Evolutionary conservation across 768 basidiomycete species (phyloP).

Genomic region (Lactarius quietus): DNA sequence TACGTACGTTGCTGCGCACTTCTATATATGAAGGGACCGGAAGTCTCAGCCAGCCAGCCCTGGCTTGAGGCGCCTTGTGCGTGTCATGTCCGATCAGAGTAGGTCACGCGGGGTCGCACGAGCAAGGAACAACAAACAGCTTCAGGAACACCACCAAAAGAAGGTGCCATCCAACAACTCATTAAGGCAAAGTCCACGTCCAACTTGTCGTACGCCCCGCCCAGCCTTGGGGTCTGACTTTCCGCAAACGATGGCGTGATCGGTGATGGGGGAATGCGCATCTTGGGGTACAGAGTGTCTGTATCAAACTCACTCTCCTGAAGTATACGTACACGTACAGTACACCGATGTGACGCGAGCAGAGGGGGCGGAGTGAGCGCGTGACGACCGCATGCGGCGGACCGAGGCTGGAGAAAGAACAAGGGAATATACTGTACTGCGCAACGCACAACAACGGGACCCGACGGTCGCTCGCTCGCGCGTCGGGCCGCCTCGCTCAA

Average conservation of each 20-base stretch:
- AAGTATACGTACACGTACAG: neutral
- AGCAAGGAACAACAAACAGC: neutral
- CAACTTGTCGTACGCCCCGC: neutral
- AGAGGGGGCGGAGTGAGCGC: neutral
- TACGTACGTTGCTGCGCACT: neutral
- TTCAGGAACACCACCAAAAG: conserved; percentile 8
- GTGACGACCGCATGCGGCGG: neutral
- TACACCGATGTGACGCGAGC: neutral
- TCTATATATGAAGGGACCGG: neutral
- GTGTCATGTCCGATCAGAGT: neutral
- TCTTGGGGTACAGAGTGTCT: conserved; percentile 5
- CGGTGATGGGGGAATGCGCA: neutral
- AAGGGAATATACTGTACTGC: neutral
- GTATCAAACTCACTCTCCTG: no score
- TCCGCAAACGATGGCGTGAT: neutral
- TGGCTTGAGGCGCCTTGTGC: neutral
- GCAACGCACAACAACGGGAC: neutral
- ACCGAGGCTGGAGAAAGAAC: neutral
- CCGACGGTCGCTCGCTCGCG: neutral
- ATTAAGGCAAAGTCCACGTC: neutral
- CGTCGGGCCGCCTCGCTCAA: neutral
- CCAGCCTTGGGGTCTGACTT: neutral
- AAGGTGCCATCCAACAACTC: no score
- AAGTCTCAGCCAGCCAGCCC: neutral
- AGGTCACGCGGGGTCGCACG: neutral